phyloP scores from a whole-genome alignment of 2,329 filamentous ascomycete genomes.

The Ophiostoma quercus region DNA sequence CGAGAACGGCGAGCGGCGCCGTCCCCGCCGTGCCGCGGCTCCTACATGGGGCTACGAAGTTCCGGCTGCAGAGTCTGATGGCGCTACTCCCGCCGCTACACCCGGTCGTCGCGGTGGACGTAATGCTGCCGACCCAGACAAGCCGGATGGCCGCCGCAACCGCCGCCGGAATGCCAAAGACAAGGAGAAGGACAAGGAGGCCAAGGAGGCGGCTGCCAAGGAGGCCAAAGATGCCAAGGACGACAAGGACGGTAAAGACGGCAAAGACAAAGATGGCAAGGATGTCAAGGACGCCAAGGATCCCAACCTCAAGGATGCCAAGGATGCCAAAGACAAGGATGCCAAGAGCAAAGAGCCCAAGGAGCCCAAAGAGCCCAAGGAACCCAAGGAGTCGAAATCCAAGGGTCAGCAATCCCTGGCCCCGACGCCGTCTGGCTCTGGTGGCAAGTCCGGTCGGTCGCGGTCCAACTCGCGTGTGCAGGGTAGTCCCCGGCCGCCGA shows the following conservation, averaged over 20 bases:
- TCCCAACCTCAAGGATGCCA: conserved; percentile 37
- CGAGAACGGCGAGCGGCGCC: conserved; percentile 56
- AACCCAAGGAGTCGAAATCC: conserved; percentile 17
- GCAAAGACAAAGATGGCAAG: conserved; percentile 32
- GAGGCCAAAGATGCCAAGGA: conserved; percentile 22
- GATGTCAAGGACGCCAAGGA: conserved; percentile 20
- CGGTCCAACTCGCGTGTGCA: conserved; percentile 50
- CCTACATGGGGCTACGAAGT: conserved; percentile 65
- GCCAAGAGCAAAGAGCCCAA: conserved; percentile 21
- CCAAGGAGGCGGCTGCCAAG: conserved; percentile 23
- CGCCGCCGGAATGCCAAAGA: conserved; percentile 41
- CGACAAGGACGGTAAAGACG: conserved; percentile 34
- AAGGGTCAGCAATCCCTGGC: conserved; percentile 30
- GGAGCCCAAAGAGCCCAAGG: conserved; percentile 34
- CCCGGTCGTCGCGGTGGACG: conserved; percentile 47
- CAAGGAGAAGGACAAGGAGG: conserved; percentile 37
- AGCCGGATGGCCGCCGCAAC: conserved; percentile 32
- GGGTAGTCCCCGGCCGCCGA: conserved; percentile 24
- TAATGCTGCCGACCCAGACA: conserved; percentile 25
- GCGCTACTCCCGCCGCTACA: conserved; percentile 52
- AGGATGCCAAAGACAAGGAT: conserved; percentile 37
- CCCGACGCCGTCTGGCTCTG: conserved; percentile 38
- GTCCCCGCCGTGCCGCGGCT: conserved; percentile 60
- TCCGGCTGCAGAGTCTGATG: conserved; percentile 51
- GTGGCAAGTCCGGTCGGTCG: conserved; percentile 44